Base-by-base conservation (phyloP, 148 eudicot genomes). In the Nyssa sinensis region DNA sequence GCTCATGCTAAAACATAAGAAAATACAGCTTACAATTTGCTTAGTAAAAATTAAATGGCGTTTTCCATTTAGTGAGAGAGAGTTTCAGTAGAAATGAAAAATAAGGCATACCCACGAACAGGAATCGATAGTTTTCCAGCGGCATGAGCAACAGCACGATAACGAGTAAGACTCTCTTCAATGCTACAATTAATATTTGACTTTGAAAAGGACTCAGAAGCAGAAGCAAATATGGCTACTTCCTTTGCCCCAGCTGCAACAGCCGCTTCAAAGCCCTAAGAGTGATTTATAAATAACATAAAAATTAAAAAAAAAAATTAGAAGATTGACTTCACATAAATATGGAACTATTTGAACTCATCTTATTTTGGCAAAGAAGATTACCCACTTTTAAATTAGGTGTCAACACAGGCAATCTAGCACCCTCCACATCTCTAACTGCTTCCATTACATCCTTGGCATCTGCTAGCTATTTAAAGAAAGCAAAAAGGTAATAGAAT, bases 201-300 rank as follows among this genome's bases (percentile, higher is more conserved):
- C 70, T 79, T 81, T 17, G 98, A 96, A 83, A 96, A 96, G 21
- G 99, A 91, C 77, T 96, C 99, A 30, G 99, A 96, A 71, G 98
- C 99, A 65, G 99, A 86, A 82, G 99, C 98, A 86, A 96, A 96
- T 39, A 96, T 75, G n/a, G 99, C 99, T 64, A 96, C 93, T 85
- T 96, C 99, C 79, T 88, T 96, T 6, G 88, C 97, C 78, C 99
- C 99, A 73, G 95, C 88, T 62, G 90, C 97, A 76, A 96, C 77
- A 71, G 99, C 99, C 30, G 98, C 98, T 83, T 96, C 99, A 71
- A 96, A 90, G 39, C 99, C 99, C 99, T 96, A 80, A 63, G n/a
- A 58, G 28, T 25, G 55, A 55, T 65, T 71, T n/a, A 10, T 34
- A 31, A n/a, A n/a, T n/a, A n/a, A n/a, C n/a, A n/a, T n/a, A n/a